A percentile compares a stretch with the other conserved stretches of the same genome.
phyloP scores from a whole-genome alignment of 2,329 filamentous ascomycete species.

The Fusarium guadeloupense region DNA sequence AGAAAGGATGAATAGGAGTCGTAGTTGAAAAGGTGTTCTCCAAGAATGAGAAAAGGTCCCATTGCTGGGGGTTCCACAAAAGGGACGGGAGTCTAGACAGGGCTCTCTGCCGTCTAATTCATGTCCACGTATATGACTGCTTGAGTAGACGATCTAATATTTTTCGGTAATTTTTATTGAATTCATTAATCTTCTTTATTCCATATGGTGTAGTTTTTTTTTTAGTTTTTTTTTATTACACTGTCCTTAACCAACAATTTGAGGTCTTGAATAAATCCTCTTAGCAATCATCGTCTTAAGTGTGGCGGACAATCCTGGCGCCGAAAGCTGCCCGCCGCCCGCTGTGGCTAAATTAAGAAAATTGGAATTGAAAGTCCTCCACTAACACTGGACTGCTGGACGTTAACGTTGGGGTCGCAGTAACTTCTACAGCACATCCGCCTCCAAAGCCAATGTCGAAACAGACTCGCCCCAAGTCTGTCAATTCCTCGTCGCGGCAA shows the following conservation, averaged over 20 bases:
- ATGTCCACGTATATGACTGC: not conserved
- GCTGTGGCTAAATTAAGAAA: slow-evolving; percentile 37
- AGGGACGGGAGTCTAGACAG: slow-evolving; percentile 6
- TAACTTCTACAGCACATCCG: slow-evolving; percentile 10
- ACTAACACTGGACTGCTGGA: slow-evolving; percentile 13
- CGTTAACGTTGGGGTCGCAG: slow-evolving; percentile 8
- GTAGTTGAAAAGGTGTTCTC: slow-evolving; percentile 35
- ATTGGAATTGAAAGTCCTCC: slow-evolving; percentile 37
- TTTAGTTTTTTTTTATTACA: slow-evolving; percentile 1
- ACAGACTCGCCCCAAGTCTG: slow-evolving; percentile 27
- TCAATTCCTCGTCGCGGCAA: slow-evolving; percentile 44
- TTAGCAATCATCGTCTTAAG: not conserved
- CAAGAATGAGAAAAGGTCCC: slow-evolving; percentile 10
- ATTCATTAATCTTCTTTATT: not conserved
- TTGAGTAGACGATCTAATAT: not conserved
- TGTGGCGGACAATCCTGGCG: slow-evolving; percentile 40
- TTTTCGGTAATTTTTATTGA: not conserved
- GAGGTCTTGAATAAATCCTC: not conserved
- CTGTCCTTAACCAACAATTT: not conserved
- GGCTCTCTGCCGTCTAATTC: not conserved
- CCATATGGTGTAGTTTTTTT: not conserved
- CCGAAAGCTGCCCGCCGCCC: slow-evolving; percentile 15
- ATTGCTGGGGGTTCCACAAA: slow-evolving; percentile 32
- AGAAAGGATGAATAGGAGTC: slow-evolving; percentile 14
- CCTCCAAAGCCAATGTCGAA: slow-evolving; percentile 36